A percentile compares a stretch with the other conserved stretches of the same genome.
Evolutionary conservation across 192 early-diverging fungal species (phyloP).

Genomic region (Chytriomyces confervae): DNA sequence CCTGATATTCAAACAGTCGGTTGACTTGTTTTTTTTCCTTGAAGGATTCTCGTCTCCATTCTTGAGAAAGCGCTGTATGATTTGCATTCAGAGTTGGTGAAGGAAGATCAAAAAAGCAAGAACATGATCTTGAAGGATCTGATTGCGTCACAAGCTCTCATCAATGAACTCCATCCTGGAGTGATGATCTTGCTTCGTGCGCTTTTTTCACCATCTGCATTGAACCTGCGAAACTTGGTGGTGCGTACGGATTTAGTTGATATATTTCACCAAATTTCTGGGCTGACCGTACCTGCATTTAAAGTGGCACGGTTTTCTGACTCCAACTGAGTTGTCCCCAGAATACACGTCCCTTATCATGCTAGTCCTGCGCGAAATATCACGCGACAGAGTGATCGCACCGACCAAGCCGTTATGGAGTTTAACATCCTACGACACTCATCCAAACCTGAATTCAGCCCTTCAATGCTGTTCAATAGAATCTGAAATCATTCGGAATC

Average conservation of each 20-base stretch:
- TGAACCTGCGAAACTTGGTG: conserved; percentile 24
- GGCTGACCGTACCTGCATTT: not conserved
- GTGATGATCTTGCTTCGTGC: not conserved
- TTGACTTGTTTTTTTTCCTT: too few species aligned
- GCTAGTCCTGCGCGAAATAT: not conserved
- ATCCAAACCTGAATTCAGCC: not conserved
- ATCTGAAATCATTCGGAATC: not conserved
- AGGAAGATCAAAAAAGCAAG: not conserved
- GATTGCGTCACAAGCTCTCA: conserved; percentile 1
- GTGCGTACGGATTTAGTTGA: not conserved
- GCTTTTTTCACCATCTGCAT: conserved; percentile 11
- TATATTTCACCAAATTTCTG: not conserved
- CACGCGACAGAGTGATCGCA: not conserved
- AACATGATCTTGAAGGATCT: conserved; percentile 28
- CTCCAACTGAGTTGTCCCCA: not conserved
- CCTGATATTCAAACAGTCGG: too few species aligned
- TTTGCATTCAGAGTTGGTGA: not conserved
- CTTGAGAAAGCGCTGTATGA: conserved; percentile 17
- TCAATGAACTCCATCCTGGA: not conserved
- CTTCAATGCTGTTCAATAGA: not conserved
- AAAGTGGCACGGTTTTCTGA: conserved; percentile 27
- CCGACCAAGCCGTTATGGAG: not conserved
- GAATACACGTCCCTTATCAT: not conserved
- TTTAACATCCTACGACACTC: not conserved
- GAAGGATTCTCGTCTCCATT: not conserved